Evolutionary conservation across 176 grass and related monocot species (phyloP).

Genomic region (Oryza glaberrima): DNA sequence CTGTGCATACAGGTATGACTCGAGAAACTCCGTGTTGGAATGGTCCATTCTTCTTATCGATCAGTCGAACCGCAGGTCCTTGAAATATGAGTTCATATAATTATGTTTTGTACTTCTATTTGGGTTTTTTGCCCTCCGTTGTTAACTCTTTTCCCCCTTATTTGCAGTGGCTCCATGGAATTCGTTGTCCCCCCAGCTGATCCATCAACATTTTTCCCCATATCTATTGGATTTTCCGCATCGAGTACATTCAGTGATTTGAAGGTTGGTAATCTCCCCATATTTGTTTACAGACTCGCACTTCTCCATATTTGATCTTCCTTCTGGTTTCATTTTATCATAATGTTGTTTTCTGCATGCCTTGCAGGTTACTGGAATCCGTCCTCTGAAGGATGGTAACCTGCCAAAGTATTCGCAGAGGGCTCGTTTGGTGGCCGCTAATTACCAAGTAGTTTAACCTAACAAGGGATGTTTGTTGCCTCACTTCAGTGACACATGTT

Average conservation of each 20-base stretch:
- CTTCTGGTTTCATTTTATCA: background rate
- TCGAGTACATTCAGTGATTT: constrained; percentile 80
- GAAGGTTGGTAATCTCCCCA: constrained; percentile 48
- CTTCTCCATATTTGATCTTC: background rate
- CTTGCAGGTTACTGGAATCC: constrained; percentile 55
- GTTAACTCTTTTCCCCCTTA: background rate
- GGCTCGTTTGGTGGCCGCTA: constrained; percentile 57
- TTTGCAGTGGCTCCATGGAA: constrained; percentile 79
- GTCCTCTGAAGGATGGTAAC: constrained; percentile 59
- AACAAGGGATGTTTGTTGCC: background rate
- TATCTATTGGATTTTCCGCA: constrained; percentile 77
- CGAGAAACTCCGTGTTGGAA: constrained; percentile 70
- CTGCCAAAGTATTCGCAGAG: constrained; percentile 68
- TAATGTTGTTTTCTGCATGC: constrained; percentile 9
- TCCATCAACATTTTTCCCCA: constrained; percentile 80
- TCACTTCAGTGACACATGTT: background rate
- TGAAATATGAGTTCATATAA: constrained; percentile 12
- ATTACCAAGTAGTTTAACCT: constrained; percentile 70
- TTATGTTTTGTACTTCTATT: background rate
- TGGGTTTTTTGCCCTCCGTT: background rate
- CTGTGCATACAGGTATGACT: constrained; percentile 63
- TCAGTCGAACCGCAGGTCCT: constrained; percentile 77
- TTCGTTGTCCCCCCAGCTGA: constrained; percentile 76
- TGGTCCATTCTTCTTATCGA: constrained; percentile 90
- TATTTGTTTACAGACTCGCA: background rate